Evolutionary conservation across 306 rosid species (phyloP).

Genomic region (Cicer judaicum): DNA sequence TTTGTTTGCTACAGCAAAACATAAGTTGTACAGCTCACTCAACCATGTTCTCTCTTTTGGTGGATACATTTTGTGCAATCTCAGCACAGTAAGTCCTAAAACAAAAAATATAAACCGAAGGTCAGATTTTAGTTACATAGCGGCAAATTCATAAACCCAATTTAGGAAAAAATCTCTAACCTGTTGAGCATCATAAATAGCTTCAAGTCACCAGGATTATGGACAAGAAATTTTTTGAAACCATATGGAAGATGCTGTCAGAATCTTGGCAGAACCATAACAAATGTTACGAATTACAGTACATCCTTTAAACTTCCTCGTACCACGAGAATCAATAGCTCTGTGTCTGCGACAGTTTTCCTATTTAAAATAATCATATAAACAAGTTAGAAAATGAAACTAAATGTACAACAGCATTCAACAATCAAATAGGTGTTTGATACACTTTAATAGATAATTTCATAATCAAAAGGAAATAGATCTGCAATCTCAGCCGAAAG

Average conservation of each 20-base stretch:
- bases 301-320: conserved; percentile 84
- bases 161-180: background rate
- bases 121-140: too few species aligned
- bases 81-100: conserved; percentile 73
- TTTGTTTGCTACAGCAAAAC: conserved; percentile 71
- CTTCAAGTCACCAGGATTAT: conserved; percentile 62
- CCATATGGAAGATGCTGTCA: conserved; percentile 79
- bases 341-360: conserved; percentile 77
- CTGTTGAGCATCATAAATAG: conserved; percentile 86
- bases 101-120: too few species aligned
- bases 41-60: conserved; percentile 65
- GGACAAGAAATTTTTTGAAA: conserved; percentile 75
- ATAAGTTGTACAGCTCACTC: conserved; percentile 86
- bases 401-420: too few species aligned
- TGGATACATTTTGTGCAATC: conserved; percentile 74
- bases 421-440: too few species aligned
- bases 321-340: conserved; percentile 85
- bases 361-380: conserved; percentile 22
- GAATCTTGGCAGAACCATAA: conserved; percentile 75
- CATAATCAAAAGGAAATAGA: too few species aligned
- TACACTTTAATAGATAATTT: too few species aligned
- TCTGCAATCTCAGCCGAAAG: conserved; percentile 79
- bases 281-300: conserved; percentile 79
- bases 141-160: too few species aligned
- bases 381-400: background rate